Percentiles rank a stretch among this genome's conserved stretches.
Conservation (phyloP, 768 basidiomycete species). For the Porpolomopsis calyptriformis region DNA sequence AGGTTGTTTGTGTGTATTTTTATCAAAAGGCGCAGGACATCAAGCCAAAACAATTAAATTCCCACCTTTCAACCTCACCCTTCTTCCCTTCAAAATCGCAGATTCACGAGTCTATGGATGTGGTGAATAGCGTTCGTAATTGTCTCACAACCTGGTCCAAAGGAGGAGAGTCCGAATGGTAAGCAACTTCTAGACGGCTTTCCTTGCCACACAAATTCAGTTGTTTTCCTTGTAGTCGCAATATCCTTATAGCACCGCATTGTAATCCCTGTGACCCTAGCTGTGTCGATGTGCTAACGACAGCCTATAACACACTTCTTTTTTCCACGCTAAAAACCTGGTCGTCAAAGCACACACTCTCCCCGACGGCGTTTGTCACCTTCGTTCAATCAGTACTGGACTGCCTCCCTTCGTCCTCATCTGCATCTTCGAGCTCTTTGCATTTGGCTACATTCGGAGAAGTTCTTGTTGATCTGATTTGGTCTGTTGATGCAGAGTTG, state of each 20-base stretch:
- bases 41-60: conserved; percentile 1
- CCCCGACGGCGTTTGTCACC: conserved; percentile 40
- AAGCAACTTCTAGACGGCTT: conserved; percentile 13
- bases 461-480: conserved; percentile 66
- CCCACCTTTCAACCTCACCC: neutral
- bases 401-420: conserved; percentile 61
- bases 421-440: conserved; percentile 39
- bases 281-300: conserved; percentile 47
- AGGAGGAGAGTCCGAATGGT: conserved; percentile 59
- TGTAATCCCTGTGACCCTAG: conserved; percentile 44
- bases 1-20: conserved; percentile 2
- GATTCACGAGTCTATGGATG: conserved; percentile 37
- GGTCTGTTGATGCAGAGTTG: conserved; percentile 69
- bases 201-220: conserved; percentile 12
- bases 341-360: conserved; percentile 37
- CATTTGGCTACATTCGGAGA: conserved; percentile 48
- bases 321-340: conserved; percentile 48
- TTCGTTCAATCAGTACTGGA: conserved; percentile 56
- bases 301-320: conserved; percentile 60
- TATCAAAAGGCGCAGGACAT: neutral
- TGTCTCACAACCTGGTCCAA: conserved; percentile 45
- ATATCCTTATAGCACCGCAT: conserved; percentile 49
- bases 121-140: conserved; percentile 40
- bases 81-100: neutral
- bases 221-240: conserved; percentile 35